A percentile compares a stretch with the other conserved stretches of the same genome.
These are phyloP conservation scores for Arachnopeziza araneosa DNA, from an alignment of 2,329 filamentous ascomycete genomes.

Conservation along the genomic window DNA sequence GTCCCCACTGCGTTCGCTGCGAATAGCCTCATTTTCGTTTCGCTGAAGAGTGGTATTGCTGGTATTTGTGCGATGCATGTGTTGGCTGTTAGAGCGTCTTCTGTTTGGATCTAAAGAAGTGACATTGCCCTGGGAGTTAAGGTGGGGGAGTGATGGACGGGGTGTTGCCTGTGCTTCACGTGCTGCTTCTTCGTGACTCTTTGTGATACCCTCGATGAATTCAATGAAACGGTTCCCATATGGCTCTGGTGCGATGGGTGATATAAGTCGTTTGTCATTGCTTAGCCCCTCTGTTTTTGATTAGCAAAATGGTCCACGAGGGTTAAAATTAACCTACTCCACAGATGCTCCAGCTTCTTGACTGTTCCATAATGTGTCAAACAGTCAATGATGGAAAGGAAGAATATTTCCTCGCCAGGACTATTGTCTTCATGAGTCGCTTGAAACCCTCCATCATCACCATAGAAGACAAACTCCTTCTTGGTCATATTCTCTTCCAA, in stretches of 20 bases:
- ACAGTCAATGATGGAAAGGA: conserved; percentile 97
- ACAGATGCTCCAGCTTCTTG: conserved; percentile 94
- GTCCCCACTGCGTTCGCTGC: conserved; percentile 32
- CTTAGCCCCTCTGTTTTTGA: conserved; percentile 63
- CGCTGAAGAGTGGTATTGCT: conserved; percentile 22
- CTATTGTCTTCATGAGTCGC: conserved; percentile 87
- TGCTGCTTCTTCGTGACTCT: conserved; percentile 78
- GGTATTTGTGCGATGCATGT: conserved; percentile 17
- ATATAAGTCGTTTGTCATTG: conserved; percentile 79
- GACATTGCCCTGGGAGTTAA: conserved; percentile 21
- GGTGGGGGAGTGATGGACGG: conserved; percentile 18
- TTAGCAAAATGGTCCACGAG: conserved; percentile 14
- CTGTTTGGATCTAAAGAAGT: conserved; percentile 17
- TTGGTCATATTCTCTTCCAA: conserved; percentile 69
- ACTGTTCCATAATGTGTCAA: conserved; percentile 92
- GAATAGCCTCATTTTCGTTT: conserved; percentile 26
- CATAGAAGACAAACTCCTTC: conserved; percentile 75
- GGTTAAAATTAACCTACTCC: conserved; percentile 44
- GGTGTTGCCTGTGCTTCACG: conserved; percentile 43
- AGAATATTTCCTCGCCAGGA: conserved; percentile 89
- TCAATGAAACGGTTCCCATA: conserved; percentile 93
- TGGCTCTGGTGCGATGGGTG: conserved; percentile 79
- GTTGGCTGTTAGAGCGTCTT: conserved; percentile 20
- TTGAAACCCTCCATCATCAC: conserved; percentile 86
- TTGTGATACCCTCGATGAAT: conserved; percentile 87